These are phyloP conservation scores for Ophiocordyceps camponoti-saundersi DNA, from an alignment of 2,329 filamentous ascomycete genomes.

Conservation along the genomic window DNA sequence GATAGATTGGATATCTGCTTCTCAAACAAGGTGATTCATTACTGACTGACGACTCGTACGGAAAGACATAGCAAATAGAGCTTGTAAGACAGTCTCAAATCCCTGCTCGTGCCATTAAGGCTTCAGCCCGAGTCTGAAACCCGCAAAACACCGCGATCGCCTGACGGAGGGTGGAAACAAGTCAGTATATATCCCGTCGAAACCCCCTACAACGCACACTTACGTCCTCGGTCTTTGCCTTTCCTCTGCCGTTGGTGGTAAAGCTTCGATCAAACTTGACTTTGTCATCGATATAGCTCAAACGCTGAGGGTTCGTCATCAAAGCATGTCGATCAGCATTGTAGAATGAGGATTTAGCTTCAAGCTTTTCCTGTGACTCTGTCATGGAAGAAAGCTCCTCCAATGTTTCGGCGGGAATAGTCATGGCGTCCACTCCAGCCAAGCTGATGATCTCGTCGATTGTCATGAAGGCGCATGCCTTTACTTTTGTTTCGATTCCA, in stretches of 20 bases:
- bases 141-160: not conserved
- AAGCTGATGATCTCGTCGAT: not conserved
- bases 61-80: not conserved
- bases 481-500: not conserved
- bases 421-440: conserved; percentile 1
- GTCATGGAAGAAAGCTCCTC: not conserved
- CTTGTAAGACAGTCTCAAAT: not conserved
- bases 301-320: not conserved
- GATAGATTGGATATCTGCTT: too few species aligned
- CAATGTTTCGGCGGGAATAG: not conserved
- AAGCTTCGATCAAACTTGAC: not conserved
- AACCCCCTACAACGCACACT: not conserved
- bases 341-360: not conserved
- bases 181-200: not conserved
- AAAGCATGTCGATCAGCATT: not conserved
- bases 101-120: not conserved
- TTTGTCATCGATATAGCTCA: not conserved
- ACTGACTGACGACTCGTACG: not conserved
- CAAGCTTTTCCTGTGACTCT: not conserved
- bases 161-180: not conserved
- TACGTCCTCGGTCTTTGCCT: conserved; percentile 1
- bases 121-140: not conserved
- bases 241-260: not conserved
- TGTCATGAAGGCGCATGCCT: not conserved
- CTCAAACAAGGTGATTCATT: too few species aligned